phyloP scores from a whole-genome alignment of 106 monocot genomes.

The Allium cepa region DNA sequence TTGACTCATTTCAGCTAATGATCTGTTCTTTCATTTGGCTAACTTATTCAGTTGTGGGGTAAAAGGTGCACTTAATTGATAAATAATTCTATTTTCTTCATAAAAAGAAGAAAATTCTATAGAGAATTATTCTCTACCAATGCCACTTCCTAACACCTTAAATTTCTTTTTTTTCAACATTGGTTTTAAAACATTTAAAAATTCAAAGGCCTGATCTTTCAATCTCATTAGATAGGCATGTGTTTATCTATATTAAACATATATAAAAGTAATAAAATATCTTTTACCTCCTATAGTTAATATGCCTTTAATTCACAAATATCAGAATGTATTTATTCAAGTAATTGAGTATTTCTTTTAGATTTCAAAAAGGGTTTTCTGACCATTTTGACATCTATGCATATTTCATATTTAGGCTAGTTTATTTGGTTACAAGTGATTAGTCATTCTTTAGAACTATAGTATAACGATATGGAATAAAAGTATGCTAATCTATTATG shows the following conservation, averaged over 20 bases:
- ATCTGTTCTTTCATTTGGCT: background rate
- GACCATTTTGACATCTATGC: too few species aligned
- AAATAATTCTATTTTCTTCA: background rate
- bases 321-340: background rate
- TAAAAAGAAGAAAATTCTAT: background rate
- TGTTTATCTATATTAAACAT: background rate
- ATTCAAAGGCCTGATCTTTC: background rate
- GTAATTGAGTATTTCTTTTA: too few species aligned
- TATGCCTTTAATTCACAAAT: background rate
- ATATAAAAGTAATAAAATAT: constrained; percentile 2
- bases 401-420: too few species aligned
- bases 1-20: background rate
- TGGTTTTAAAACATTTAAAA: background rate
- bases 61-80: background rate
- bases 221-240: background rate
- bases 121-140: background rate
- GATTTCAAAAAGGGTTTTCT: too few species aligned
- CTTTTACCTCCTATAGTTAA: background rate
- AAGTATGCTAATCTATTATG: too few species aligned
- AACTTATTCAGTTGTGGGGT: background rate
- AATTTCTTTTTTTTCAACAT: background rate
- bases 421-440: too few species aligned
- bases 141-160: background rate
- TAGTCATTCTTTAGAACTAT: too few species aligned
- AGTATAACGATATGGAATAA: too few species aligned